phyloP scores from a whole-genome alignment of 306 rosid species.

The Heteromeles arbutifolia region DNA sequence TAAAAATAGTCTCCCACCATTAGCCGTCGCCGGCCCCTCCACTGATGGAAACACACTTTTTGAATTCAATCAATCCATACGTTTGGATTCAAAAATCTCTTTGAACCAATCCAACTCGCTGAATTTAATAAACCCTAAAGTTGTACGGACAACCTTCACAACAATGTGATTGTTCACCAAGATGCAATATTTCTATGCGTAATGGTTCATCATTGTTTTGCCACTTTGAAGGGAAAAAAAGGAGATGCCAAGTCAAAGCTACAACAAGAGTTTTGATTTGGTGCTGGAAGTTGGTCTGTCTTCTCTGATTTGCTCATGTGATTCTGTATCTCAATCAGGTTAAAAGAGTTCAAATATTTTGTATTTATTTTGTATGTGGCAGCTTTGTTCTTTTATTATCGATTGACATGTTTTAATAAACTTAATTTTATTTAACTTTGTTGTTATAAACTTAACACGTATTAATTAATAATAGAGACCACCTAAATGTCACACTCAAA shows the following conservation, averaged over 20 bases:
- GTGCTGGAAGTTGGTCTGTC: neutral
- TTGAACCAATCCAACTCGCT: neutral
- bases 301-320: conserved; percentile 7
- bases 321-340: neutral
- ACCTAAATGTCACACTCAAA: no score
- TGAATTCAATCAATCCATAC: neutral
- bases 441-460: no score
- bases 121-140: neutral
- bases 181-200: neutral
- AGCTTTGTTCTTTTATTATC: no score
- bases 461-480: no score
- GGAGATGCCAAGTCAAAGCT: neutral
- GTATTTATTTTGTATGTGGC: no score
- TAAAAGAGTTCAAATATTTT: neutral
- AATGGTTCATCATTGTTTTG: neutral
- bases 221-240: neutral
- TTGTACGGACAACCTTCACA: neutral
- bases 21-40: neutral
- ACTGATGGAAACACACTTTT: neutral
- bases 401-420: no score
- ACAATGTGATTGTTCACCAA: neutral
- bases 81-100: neutral
- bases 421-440: no score
- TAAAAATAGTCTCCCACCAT: neutral
- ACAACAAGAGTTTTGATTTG: neutral